Evolutionary conservation across 1,284 basidiomycete species (phyloP).

Genomic region (Ceratobasidium sp.): DNA sequence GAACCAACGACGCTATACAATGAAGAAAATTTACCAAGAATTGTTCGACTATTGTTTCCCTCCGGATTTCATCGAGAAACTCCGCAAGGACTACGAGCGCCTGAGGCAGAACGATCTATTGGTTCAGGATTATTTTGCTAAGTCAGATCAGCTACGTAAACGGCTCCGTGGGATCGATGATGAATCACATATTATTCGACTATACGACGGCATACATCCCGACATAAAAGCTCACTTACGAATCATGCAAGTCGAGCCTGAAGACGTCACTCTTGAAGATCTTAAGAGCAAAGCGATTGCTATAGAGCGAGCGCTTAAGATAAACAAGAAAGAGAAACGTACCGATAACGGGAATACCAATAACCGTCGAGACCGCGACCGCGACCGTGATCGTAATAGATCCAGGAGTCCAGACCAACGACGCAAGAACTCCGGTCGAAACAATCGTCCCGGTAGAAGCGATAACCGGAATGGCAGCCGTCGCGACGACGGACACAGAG

Average conservation of each 20-base stretch:
- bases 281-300: neutral
- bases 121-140: slow-evolving; percentile 45
- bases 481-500: neutral
- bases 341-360: neutral
- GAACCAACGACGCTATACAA: neutral
- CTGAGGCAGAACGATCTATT: slow-evolving; percentile 41
- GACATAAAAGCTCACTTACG: neutral
- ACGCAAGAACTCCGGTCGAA: neutral
- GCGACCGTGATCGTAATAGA: no score
- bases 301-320: slow-evolving; percentile 4
- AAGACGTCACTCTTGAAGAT: neutral
- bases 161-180: neutral
- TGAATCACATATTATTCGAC: neutral
- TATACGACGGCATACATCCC: neutral
- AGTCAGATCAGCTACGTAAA: neutral
- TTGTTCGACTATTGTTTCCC: slow-evolving; percentile 59
- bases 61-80: slow-evolving; percentile 49
- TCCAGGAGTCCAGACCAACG: neutral
- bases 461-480: neutral
- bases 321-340: neutral
- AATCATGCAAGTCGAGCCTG: neutral
- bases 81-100: slow-evolving; percentile 41
- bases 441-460: neutral
- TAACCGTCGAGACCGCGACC: neutral
- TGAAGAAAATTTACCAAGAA: slow-evolving; percentile 8